A percentile compares a stretch with the other conserved stretches of the same genome.
These are phyloP conservation scores for Pilaira anomala DNA, from an alignment of 192 early-diverging fungal species.

Conservation along the genomic window DNA sequence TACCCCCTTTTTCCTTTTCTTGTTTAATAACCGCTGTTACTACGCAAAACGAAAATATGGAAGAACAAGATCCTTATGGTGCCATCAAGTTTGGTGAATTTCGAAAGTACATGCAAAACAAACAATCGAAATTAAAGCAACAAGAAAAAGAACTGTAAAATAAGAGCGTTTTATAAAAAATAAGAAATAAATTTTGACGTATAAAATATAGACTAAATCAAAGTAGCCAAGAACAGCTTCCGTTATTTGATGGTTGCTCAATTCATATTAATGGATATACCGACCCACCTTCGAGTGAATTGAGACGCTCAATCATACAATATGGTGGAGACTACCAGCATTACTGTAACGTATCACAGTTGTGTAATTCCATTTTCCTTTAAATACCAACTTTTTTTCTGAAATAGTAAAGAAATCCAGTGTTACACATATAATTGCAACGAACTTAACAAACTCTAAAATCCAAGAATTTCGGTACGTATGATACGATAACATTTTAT, in stretches of 20 bases:
- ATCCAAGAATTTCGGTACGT: slow-evolving; percentile 59
- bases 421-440: slow-evolving; percentile 68
- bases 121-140: slow-evolving; percentile 45
- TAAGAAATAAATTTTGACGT: neutral
- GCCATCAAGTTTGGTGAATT: slow-evolving; percentile 50
- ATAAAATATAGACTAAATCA: slow-evolving; percentile 14
- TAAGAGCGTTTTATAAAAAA: neutral
- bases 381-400: slow-evolving; percentile 11
- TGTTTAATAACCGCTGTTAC: too few relatives aligned
- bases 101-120: slow-evolving; percentile 46
- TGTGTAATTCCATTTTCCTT: too few relatives aligned
- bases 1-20: too few relatives aligned
- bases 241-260: slow-evolving; percentile 41
- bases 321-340: slow-evolving; percentile 53
- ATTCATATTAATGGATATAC: slow-evolving; percentile 75
- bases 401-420: slow-evolving; percentile 52
- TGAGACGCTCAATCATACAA: slow-evolving; percentile 50
- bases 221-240: slow-evolving; percentile 21
- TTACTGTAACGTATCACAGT: slow-evolving; percentile 38
- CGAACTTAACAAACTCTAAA: slow-evolving; percentile 62
- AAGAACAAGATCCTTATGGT: slow-evolving; percentile 40
- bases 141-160: slow-evolving; percentile 45
- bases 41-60: too few relatives aligned
- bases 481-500: slow-evolving; percentile 18
- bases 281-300: slow-evolving; percentile 47